phyloP scores from a whole-genome alignment of 495 filamentous ascomycete species.

The Aspergillus ostianus region DNA sequence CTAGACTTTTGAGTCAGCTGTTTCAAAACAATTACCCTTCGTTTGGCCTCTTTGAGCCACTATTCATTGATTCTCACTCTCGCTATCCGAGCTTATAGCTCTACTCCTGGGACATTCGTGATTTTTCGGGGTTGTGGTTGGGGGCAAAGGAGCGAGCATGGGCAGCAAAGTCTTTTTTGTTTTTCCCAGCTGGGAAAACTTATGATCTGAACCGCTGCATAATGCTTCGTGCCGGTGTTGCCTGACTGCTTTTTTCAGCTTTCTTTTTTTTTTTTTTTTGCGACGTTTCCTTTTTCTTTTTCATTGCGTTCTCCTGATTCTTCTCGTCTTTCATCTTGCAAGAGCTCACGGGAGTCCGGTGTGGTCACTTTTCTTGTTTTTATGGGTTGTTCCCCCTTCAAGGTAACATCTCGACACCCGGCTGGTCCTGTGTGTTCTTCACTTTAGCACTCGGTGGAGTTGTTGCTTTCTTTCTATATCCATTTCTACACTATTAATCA shows the following conservation, averaged over 20 bases:
- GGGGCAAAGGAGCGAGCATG: slow-evolving; percentile 36
- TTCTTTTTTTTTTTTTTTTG: slow-evolving; percentile 23
- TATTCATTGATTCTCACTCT: slow-evolving; percentile 26
- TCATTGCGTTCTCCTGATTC: slow-evolving; percentile 20
- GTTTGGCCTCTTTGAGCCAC: slow-evolving; percentile 7
- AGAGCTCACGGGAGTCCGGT: slow-evolving; percentile 49
- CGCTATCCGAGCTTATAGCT: slow-evolving; percentile 27
- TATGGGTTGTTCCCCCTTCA: slow-evolving; percentile 31
- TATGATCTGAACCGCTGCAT: slow-evolving; percentile 34
- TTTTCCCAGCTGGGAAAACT: slow-evolving; percentile 29
- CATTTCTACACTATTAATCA: slow-evolving; percentile 24
- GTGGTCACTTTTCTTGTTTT: slow-evolving; percentile 41
- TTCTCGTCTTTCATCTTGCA: slow-evolving; percentile 30
- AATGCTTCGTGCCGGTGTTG: slow-evolving; percentile 39
- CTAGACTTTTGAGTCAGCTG: slow-evolving; percentile 22
- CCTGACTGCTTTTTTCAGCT: slow-evolving; percentile 31
- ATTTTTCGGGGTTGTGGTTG: slow-evolving; percentile 28
- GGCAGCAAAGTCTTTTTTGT: slow-evolving; percentile 34
- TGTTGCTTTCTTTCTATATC: slow-evolving; percentile 27
- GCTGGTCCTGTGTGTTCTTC: slow-evolving; percentile 53
- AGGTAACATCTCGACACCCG: slow-evolving; percentile 45
- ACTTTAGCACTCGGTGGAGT: slow-evolving; percentile 47
- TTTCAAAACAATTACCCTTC: neutral
- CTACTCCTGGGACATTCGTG: slow-evolving; percentile 33
- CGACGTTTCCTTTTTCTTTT: slow-evolving; percentile 23